These are phyloP conservation scores for Fusarium longipes DNA, from an alignment of 2,329 filamentous ascomycete genomes.

Conservation along the genomic window DNA sequence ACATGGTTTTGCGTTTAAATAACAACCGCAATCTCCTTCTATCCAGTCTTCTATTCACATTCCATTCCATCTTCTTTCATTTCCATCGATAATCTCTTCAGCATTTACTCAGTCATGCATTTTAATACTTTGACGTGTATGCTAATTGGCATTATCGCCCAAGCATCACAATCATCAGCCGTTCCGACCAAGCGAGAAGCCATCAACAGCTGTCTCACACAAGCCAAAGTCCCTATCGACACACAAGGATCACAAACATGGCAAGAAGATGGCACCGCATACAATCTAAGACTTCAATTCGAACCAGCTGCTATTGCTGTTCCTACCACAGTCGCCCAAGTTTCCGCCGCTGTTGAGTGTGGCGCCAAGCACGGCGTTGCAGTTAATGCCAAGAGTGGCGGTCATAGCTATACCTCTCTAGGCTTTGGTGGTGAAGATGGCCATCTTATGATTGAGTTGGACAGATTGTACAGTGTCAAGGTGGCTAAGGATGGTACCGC, in stretches of 20 bases:
- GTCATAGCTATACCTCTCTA: slow-evolving; percentile 65
- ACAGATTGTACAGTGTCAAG: slow-evolving; percentile 52
- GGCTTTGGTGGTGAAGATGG: slow-evolving; percentile 58
- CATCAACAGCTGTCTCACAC: slow-evolving; percentile 46
- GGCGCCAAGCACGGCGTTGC: slow-evolving; percentile 57
- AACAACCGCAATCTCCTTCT: not conserved
- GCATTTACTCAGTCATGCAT: not conserved
- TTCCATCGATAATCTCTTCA: not conserved
- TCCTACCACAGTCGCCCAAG: slow-evolving; percentile 52
- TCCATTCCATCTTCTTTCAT: not conserved
- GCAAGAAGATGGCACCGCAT: slow-evolving; percentile 49
- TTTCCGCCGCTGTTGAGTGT: slow-evolving; percentile 60
- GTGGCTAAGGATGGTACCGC: slow-evolving; percentile 39
- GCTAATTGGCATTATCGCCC: not conserved
- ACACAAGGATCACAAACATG: slow-evolving; percentile 42
- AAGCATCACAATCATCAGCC: not conserved
- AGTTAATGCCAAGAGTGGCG: slow-evolving; percentile 63
- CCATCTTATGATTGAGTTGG: slow-evolving; percentile 55
- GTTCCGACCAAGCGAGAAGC: slow-evolving; percentile 40
- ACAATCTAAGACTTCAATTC: slow-evolving; percentile 51
- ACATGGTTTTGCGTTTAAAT: slow-evolving; percentile 8
- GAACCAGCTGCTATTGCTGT: slow-evolving; percentile 49
- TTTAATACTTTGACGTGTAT: slow-evolving; percentile 5
- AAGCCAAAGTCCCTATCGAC: slow-evolving; percentile 44
- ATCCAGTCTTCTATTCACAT: not conserved